Conservation (phyloP, 1,284 basidiomycete species). For the Moesziomyces globuligerus region DNA sequence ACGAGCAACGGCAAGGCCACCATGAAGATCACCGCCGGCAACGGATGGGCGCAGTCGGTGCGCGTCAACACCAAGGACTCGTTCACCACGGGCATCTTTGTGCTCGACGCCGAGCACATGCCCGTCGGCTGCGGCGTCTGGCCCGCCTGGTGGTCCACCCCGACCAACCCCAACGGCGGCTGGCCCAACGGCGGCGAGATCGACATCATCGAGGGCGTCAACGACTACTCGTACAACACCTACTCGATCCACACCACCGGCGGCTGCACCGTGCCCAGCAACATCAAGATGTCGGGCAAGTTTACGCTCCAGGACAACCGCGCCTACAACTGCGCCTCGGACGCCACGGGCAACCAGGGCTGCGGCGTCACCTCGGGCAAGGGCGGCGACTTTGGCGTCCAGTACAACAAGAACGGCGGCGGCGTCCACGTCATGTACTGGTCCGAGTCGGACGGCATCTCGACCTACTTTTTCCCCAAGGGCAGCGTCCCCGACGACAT, state of each 20-base stretch:
- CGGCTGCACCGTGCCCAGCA: slow-evolving; percentile 36
- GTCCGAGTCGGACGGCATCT: slow-evolving; percentile 68
- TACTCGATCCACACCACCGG: slow-evolving; percentile 54
- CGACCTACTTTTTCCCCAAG: slow-evolving; percentile 73
- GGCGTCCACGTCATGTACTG: slow-evolving; percentile 69
- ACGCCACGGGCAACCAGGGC: slow-evolving; percentile 73
- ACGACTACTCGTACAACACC: slow-evolving; percentile 51
- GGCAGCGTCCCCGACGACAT: slow-evolving; percentile 70
- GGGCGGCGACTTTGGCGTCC: slow-evolving; percentile 71
- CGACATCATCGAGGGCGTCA: slow-evolving; percentile 61
- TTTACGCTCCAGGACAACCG: slow-evolving; percentile 41
- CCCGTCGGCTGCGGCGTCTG: slow-evolving; percentile 59
- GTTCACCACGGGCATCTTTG: slow-evolving; percentile 52
- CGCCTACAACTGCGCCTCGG: slow-evolving; percentile 73
- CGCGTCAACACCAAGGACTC: slow-evolving; percentile 54
- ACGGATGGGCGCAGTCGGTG: slow-evolving; percentile 45
- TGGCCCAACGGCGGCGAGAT: slow-evolving; percentile 63
- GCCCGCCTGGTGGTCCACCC: slow-evolving; percentile 64
- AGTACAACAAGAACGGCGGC: slow-evolving; percentile 74
- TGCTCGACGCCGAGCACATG: slow-evolving; percentile 57
- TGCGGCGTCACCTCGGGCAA: slow-evolving; percentile 74
- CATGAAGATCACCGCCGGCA: slow-evolving; percentile 42
- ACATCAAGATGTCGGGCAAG: slow-evolving; percentile 37
- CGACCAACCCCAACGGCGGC: slow-evolving; percentile 24
- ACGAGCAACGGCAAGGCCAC: slow-evolving; percentile 36